phyloP scores from a whole-genome alignment of 805 yeast species.

The Metschnikowia cubensis region DNA sequence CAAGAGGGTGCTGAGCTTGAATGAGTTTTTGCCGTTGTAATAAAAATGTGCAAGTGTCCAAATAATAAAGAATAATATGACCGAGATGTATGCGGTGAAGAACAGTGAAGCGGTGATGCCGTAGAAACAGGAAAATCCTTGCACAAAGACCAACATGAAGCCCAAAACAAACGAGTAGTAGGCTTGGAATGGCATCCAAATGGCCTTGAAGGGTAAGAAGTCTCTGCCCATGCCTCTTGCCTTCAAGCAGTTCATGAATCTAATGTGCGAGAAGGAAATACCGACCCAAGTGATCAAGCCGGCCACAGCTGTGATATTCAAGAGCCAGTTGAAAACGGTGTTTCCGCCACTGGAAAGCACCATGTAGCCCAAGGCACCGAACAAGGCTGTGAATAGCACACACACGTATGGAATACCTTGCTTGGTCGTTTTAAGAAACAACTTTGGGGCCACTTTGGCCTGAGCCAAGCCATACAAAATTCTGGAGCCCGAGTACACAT shows the following conservation, averaged over 20 bases:
- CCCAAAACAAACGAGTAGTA: conserved; percentile 57
- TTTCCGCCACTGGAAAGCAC: conserved; percentile 49
- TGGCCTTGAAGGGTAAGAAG: conserved; percentile 70
- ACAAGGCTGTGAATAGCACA: conserved; percentile 52
- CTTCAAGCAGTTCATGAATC: conserved; percentile 65
- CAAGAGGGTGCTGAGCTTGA: conserved; percentile 37
- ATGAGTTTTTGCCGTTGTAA: conserved; percentile 41
- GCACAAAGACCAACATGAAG: conserved; percentile 57
- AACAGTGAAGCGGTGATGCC: conserved; percentile 51
- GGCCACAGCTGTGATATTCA: conserved; percentile 73
- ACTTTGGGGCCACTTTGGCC: conserved; percentile 52
- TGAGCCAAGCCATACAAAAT: conserved; percentile 62
- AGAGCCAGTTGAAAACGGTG: conserved; percentile 66
- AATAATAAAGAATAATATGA: conserved; percentile 52
- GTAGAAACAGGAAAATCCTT: conserved; percentile 68
- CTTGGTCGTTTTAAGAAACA: conserved; percentile 46
- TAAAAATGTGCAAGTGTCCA: conserved; percentile 55
- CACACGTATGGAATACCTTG: conserved; percentile 61
- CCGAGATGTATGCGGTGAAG: conserved; percentile 68
- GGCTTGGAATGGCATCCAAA: conserved; percentile 63
- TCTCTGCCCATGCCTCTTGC: conserved; percentile 63
- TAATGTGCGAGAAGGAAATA: conserved; percentile 58
- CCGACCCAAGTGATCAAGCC: conserved; percentile 73
- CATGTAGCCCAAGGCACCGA: conserved; percentile 65
- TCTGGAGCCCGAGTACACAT: conserved; percentile 69